Conservation (phyloP, 441 rosid genomes). For the Jatropha multifida region DNA sequence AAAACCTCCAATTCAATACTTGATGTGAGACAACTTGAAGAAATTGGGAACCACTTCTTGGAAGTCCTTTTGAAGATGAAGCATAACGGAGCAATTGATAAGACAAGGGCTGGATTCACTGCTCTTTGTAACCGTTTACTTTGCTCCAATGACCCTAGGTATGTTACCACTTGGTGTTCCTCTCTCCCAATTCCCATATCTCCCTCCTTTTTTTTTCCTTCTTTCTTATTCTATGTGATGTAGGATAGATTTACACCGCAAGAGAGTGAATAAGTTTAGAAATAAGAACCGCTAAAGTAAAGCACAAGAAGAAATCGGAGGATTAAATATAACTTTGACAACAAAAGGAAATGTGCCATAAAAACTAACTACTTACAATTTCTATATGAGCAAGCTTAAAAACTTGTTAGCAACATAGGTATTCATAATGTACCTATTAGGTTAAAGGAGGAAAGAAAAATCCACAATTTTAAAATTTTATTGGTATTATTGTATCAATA, state of each 20-base stretch:
- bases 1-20: conserved; percentile 47
- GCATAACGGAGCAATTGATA: conserved; percentile 99
- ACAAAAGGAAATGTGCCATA: background rate
- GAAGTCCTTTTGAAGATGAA: conserved; percentile 97
- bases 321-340: background rate
- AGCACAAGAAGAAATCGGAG: background rate
- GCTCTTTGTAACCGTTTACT: conserved; percentile 96
- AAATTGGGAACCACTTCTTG: conserved; percentile 90
- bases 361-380: background rate
- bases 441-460: no score
- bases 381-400: background rate
- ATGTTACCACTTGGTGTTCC: conserved; percentile 16
- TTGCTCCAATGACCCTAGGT: conserved; percentile 91
- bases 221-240: background rate
- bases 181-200: background rate
- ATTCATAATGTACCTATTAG: background rate
- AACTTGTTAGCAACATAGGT: background rate
- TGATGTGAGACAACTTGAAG: conserved; percentile 84
- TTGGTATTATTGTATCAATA: no score
- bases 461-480: no score
- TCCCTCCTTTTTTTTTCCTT: background rate
- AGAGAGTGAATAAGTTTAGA: background rate
- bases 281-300: background rate
- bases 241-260: background rate
- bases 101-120: conserved; percentile 97